Base-by-base conservation (phyloP, 1,139 yeast genomes). In the Candida sanyaensis region DNA sequence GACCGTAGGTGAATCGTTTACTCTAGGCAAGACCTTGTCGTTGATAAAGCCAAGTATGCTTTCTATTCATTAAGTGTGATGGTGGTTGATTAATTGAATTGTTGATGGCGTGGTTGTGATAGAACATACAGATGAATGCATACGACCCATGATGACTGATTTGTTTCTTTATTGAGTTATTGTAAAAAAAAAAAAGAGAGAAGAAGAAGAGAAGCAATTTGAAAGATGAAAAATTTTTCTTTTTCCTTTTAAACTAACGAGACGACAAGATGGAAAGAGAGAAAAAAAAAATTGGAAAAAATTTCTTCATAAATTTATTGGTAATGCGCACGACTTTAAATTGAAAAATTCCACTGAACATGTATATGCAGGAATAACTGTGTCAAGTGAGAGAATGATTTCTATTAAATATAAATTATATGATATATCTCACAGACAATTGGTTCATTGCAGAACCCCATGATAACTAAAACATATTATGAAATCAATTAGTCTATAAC, bases 111-210 rank as follows among this genome's bases (percentile, higher is more conserved):
- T 37, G 31, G 40, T 12, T 6, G 41, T 37, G 10, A 27, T 34
- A 11, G 62, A 74, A 83, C 88, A 80, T 83, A 83, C 88, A 73
- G 82, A 69, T 76, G 87, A 81, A 80, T 84, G 89, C 83, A 83
- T 79, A 81, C 89, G 87, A 84, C 86, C 89, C 88, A 84, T 84
- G 70, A 75, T 80, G 78, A 73, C 70, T 70, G 76, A 66, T 75
- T 66, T 41, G 33, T 41, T 41, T 41, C 26, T 60, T 62, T 61
- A 52, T 59, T 57, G 49, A 47, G 51, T 48, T 44, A 34, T 48
- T 44, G 42, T 43, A 49, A 43, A 50, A 50, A 50, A 51, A 54
- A 52, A 51, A 49, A 45, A 44, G n/a, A n/a, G n/a, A n/a, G n/a
- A 47, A 44, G 36, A 49, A 44, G 48, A 42, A 39, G 37, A 40